Percentiles rank a stretch among this genome's conserved stretches.
These are phyloP conservation scores for Trametes elegans DNA, from an alignment of 768 basidiomycete species.

Conservation along the genomic window DNA sequence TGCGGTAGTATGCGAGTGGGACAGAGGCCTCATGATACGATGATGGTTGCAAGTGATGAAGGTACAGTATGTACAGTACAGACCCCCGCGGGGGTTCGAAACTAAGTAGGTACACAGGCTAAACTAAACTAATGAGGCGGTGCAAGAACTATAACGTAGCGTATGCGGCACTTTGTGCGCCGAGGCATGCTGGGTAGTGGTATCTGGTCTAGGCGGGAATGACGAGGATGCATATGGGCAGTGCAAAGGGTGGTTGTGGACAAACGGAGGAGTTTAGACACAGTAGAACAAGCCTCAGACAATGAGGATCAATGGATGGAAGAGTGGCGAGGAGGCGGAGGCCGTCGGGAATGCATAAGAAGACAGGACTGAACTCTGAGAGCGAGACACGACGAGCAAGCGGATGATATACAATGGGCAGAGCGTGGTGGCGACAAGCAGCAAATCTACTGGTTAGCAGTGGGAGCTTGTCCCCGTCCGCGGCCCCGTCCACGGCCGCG, in stretches of 20 bases:
- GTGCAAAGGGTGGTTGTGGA: no score
- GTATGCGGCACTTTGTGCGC: not conserved
- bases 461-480: slow-evolving; percentile 24
- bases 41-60: not conserved
- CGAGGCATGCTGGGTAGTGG: not conserved
- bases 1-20: no score
- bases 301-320: no score
- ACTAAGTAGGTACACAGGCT: slow-evolving; percentile 1
- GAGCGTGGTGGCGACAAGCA: not conserved
- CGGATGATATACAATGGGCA: not conserved
- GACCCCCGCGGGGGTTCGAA: not conserved
- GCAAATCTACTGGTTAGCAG: not conserved
- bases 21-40: not conserved
- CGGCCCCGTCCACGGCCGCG: slow-evolving; percentile 33
- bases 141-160: not conserved
- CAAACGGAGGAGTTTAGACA: no score
- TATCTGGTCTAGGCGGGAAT: not conserved
- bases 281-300: no score
- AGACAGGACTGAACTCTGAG: no score
- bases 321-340: no score
- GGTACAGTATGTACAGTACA: slow-evolving; percentile 10
- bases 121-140: not conserved
- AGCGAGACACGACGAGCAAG: no score
- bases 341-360: no score
- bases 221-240: no score